Conservation (phyloP, 176 grass and related monocot species). For the Secale cereale region DNA sequence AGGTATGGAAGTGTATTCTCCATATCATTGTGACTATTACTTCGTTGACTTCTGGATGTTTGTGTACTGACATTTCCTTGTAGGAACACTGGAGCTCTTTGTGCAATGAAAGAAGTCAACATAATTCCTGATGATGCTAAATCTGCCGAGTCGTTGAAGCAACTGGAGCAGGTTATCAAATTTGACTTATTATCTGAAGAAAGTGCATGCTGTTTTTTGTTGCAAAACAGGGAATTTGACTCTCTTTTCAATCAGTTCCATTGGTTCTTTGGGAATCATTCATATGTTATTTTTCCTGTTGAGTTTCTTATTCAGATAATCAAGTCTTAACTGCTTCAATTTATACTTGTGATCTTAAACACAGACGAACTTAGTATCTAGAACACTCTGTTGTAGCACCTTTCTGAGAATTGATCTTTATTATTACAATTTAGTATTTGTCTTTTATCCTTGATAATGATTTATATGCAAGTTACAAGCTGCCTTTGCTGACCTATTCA, state of each 20-base stretch:
- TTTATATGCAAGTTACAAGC: constrained; percentile 4
- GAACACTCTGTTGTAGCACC: not conserved
- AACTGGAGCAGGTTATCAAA: constrained; percentile 72
- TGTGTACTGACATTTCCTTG: constrained; percentile 26
- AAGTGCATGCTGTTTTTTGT: constrained; percentile 1
- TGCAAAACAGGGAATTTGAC: not conserved
- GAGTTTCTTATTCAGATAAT: constrained; percentile 3
- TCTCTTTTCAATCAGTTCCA: not conserved
- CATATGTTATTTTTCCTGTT: constrained; percentile 10
- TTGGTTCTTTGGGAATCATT: constrained; percentile 12
- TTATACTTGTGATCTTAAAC: not conserved
- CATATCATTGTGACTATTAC: constrained; percentile 4
- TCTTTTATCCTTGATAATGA: constrained; percentile 9
- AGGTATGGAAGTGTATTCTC: constrained; percentile 44
- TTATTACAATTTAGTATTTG: not conserved
- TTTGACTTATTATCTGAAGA: constrained; percentile 7
- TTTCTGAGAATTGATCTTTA: not conserved
- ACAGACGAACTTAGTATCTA: not conserved
- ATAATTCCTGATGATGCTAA: constrained; percentile 96
- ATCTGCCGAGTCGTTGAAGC: constrained; percentile 79
- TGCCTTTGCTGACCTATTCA: constrained; percentile 27
- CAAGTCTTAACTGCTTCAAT: not conserved
- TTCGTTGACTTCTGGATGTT: constrained; percentile 19
- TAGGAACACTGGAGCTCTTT: constrained; percentile 91
- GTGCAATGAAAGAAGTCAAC: constrained; percentile 99